Percentiles rank a stretch among this genome's conserved stretches.
These are phyloP conservation scores for Musa itinerans DNA, from an alignment of 176 grass and related monocot species.

Conservation along the genomic window DNA sequence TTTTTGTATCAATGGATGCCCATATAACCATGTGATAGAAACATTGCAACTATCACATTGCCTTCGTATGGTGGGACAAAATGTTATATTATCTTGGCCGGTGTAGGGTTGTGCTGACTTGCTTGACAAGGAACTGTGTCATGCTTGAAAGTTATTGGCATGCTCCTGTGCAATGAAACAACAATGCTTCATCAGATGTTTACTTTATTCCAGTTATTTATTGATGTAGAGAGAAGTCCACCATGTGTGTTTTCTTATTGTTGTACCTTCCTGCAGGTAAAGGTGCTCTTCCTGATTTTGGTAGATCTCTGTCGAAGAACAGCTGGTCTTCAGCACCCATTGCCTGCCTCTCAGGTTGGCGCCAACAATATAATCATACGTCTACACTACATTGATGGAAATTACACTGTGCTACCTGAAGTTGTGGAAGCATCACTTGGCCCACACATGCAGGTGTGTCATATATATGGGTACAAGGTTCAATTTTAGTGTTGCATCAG, in stretches of 20 bases:
- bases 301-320: slow-evolving; percentile 98
- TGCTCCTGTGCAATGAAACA: too few species aligned
- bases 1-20: too few species aligned
- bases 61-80: too few species aligned
- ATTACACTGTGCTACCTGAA: slow-evolving; percentile 92
- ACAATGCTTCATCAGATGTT: too few species aligned
- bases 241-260: slow-evolving; percentile 13
- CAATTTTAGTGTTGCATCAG: not conserved
- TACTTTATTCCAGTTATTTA: not conserved
- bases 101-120: too few species aligned
- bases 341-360: slow-evolving; percentile 85
- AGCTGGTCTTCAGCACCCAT: slow-evolving; percentile 61
- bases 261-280: slow-evolving; percentile 43
- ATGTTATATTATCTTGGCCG: too few species aligned
- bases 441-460: slow-evolving; percentile 90
- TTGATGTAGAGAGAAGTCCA: too few species aligned
- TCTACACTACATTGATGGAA: slow-evolving; percentile 94
- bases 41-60: too few species aligned
- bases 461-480: slow-evolving; percentile 6
- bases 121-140: too few species aligned
- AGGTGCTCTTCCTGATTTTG: slow-evolving; percentile 91
- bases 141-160: too few species aligned
- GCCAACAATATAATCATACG: slow-evolving; percentile 91
- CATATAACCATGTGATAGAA: too few species aligned
- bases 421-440: slow-evolving; percentile 96